Base-by-base conservation (phyloP, 2,329 filamentous ascomycete species). In the Diaporthe eres region DNA sequence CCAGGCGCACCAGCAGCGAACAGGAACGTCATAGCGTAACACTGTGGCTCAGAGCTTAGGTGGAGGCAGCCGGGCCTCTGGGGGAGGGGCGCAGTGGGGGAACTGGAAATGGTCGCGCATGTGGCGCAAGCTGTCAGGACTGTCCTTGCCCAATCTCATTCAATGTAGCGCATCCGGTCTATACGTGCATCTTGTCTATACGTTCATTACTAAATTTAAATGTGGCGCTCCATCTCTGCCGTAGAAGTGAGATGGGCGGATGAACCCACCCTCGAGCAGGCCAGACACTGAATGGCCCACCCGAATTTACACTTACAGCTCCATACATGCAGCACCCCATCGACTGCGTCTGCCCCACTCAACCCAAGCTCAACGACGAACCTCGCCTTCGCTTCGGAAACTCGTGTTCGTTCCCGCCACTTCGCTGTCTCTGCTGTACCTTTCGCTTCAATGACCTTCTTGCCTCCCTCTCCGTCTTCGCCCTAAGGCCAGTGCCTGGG, bases 21-120 rank as follows among this genome's bases (percentile, higher is more conserved):
- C 49, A 55, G 65, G 65, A 22, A 70, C 65, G 65, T 70, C 65
- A 70, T 70, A 55, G 49, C 65, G 65, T 55, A 39, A 42, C 65
- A 70, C 47, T 42, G 65, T 70, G 65, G 65, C 65, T 70, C 65
- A 70, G 65, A 70, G 65, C 65, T 70, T 55, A 39, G 47, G 65
- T 70, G 65, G 65, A 70, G 65, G 65, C 65, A 70, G 65, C 65
- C 65, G 19, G 65, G 61, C 25, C 42, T 5, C 9, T 37, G 34
- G 31, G 60, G 39, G 25, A 65, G 39, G 39, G 60, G 60, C 60
- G 60, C 39, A 47, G 44, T 44, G 15, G 42, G 42, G 42, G 42
- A 19, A 19, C 7, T 15, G 13, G 22, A 53, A 4, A 19, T 15
- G 37, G 31, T 8, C n/a, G 15, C n/a, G 15, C 10, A 28, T 70